Percentiles rank a stretch among this genome's conserved stretches.
These are phyloP conservation scores for Gigaspora rosea DNA, from an alignment of 192 early-diverging fungal species.

Conservation along the genomic window DNA sequence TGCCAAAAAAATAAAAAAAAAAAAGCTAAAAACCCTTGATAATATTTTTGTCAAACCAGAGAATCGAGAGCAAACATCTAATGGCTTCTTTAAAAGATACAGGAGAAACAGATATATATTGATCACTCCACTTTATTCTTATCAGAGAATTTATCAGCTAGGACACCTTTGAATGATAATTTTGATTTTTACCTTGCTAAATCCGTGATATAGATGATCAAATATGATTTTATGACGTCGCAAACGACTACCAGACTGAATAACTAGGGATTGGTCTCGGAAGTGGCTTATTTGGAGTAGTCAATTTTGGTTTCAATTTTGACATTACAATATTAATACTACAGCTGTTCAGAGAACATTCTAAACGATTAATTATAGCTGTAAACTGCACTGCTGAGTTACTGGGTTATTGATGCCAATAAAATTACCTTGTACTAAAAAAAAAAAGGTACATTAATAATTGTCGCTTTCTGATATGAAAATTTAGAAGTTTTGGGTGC, in stretches of 20 bases:
- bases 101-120: conserved; percentile 78
- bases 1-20: too few relatives aligned
- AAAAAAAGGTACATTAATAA: neutral
- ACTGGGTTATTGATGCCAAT: neutral
- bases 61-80: conserved; percentile 79
- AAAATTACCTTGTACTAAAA: neutral
- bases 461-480: too few relatives aligned
- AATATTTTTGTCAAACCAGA: conserved; percentile 92
- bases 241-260: neutral
- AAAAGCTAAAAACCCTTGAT: too few relatives aligned
- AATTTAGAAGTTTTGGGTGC: too few relatives aligned
- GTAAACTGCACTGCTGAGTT: neutral
- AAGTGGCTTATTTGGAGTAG: neutral
- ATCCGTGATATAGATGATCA: conserved; percentile 56
- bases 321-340: neutral
- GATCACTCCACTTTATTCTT: conserved; percentile 78
- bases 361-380: neutral
- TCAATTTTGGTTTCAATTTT: neutral
- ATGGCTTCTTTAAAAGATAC: conserved; percentile 75
- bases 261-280: neutral
- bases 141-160: conserved; percentile 81
- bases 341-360: neutral
- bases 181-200: too few relatives aligned
- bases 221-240: conserved; percentile 55
- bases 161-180: too few relatives aligned